These are phyloP conservation scores for Hapsidospora chrysogenum DNA, from an alignment of 495 filamentous ascomycete genomes.

Conservation along the genomic window DNA sequence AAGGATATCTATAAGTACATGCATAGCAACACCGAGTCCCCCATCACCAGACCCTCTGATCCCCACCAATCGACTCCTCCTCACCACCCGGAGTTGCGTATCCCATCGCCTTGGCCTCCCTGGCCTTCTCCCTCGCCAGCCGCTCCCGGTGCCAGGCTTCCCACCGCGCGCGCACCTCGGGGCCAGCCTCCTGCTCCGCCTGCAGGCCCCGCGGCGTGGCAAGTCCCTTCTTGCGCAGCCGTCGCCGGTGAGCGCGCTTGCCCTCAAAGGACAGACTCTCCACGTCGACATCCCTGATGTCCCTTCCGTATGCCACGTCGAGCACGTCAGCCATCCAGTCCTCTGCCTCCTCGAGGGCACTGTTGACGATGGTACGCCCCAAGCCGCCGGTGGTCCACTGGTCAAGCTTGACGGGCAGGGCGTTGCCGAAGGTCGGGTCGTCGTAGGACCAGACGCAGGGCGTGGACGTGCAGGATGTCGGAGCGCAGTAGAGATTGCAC, in stretches of 20 bases:
- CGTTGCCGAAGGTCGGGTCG: conserved; percentile 34
- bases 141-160: conserved; percentile 16
- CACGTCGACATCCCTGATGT: conserved; percentile 18
- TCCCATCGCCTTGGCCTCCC: conserved; percentile 12
- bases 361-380: conserved; percentile 14
- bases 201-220: conserved; percentile 9
- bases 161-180: conserved; percentile 16
- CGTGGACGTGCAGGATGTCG: conserved; percentile 28
- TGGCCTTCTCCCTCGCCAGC: conserved; percentile 13
- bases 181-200: conserved; percentile 1
- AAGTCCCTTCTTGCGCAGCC: conserved; percentile 22
- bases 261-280: conserved; percentile 10
- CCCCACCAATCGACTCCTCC: background rate
- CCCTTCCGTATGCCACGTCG: conserved; percentile 20
- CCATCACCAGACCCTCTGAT: background rate
- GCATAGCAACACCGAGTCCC: background rate
- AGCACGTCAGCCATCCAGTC: conserved; percentile 23
- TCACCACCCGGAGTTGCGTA: too few species aligned
- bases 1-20: background rate
- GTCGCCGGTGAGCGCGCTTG: conserved; percentile 18
- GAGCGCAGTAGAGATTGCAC: conserved; percentile 45
- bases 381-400: conserved; percentile 32
- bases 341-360: conserved; percentile 15
- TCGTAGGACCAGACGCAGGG: conserved; percentile 28
- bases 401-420: conserved; percentile 38